Base-by-base conservation (phyloP, 2,329 filamentous ascomycete genomes). In the Colletotrichum sp. region DNA sequence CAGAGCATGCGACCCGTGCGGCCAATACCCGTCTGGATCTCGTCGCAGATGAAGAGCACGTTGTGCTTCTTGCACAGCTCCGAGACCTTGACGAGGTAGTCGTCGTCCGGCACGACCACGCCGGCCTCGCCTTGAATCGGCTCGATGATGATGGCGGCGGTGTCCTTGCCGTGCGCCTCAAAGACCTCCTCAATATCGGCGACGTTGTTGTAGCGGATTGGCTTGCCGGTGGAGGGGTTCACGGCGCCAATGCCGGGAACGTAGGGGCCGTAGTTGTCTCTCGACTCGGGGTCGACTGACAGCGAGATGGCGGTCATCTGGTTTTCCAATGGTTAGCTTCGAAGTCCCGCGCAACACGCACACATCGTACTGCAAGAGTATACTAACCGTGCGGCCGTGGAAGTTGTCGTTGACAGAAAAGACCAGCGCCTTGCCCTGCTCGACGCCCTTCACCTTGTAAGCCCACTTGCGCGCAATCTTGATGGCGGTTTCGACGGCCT, bases 391-490 rank as follows among this genome's bases (percentile, higher is more conserved):
- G 81, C 96, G 92, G 79, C 96, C 96, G 87, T 99, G 96, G 88
- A 98, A 99, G 89, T 98, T 98, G 87, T 98, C 95, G 69, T 93
- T 88, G 48, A 94, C 96, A 79, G 93, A 93, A 83, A 98, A 94
- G 48, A 98, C 91, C 78, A 97, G 85, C 10, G 96, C 96, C 88
- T 97, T 92, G 83, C 94, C 93, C 84, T 95, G 89, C 8, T 95
- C 93, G 77, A 98, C 96, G 26, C 93, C 93, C 90, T 98, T 98
- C 83, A 95, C 93, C 88, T 98, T 98, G 90, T 98, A 98, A 7
- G 96, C 96, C 96, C 96, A 98, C 87, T 98, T 98, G 79, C 96
- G 91, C 75, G 96, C 96, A 86, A 98, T 93, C 90, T 98, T 98
- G 87, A 98, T 93, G 15, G 94, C 96, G 0, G 96, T 98, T 90